Evolutionary conservation across 345 rosid genomes (phyloP), one percentile per base, ranked within the genome.

Genomic region (Viola odorata): DNA sequence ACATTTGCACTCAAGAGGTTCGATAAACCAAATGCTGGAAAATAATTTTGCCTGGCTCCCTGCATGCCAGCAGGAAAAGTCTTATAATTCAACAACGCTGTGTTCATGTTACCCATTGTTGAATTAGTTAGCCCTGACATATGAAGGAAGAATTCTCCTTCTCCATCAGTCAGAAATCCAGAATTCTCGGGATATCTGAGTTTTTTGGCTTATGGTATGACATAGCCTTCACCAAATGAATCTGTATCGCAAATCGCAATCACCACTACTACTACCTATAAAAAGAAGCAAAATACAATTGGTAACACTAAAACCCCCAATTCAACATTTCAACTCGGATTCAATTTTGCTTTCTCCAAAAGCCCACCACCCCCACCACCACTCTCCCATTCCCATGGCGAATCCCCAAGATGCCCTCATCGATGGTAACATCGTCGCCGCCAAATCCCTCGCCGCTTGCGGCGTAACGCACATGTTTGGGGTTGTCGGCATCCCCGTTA

Each of bases 11-110:
- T 73, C 9, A 65, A 53, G 62, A 67, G 76, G 74, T 75, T 76
- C 66, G 72, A 69, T 63, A 78, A 66, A 77, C 80, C 70, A 57
- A 49, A 81, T 53, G 76, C 63, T 54, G 75, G 64, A 67, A 64
- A 73, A 49, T 79, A 71, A 77, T 76, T 76, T 72, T 94, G 99
- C 95, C 98, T 89, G 98, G 96, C 96, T 91, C 98, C 98, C 98
- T 91, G 98, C 86, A 91, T 91, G 98, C 99, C 91, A 82, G 85
- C 89, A 84, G 99, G 97, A 84, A 77, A 82, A 67, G 73, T 75
- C 62, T 79, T 70, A 50, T 74, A 76, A 69, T 73, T 66, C 80
- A 79, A 73, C 76, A 76, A 4, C 41, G 76, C 72, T 10, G 79
- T 80, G 62, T 67, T 81, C 58, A 55, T 57, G 45, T 67, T 68